Percentiles rank a stretch among this genome's conserved stretches.
Conservation (phyloP, 78 protist species). For the Speleostelium caveatum region DNA sequence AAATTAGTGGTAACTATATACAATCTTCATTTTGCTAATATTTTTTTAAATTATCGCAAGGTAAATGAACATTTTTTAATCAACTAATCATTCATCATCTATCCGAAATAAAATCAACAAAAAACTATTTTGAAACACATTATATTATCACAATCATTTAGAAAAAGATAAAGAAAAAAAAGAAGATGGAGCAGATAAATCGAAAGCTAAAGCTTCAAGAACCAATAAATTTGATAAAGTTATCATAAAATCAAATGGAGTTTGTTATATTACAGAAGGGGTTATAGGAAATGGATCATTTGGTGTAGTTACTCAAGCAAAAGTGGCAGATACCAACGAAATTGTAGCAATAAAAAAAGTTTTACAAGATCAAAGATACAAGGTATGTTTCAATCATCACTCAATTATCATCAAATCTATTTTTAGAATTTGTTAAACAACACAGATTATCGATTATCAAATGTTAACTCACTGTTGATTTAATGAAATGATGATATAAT, state of each 20-base stretch:
- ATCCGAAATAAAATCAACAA: too few species aligned
- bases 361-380: slow-evolving; percentile 98
- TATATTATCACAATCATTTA: background rate
- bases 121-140: too few species aligned
- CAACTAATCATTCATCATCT: too few species aligned
- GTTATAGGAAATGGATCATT: slow-evolving; percentile 99
- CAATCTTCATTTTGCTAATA: too few species aligned
- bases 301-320: slow-evolving; percentile 97
- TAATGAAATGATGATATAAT: too few species aligned
- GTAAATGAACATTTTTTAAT: too few species aligned
- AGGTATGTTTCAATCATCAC: slow-evolving; percentile 84
- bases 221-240: slow-evolving; percentile 70
- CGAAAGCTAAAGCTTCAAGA: slow-evolving; percentile 13
- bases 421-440: too few species aligned
- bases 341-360: slow-evolving; percentile 99
- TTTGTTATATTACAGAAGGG: slow-evolving; percentile 83
- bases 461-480: too few species aligned
- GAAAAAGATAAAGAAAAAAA: slow-evolving; percentile 3
- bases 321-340: slow-evolving; percentile 87
- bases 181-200: slow-evolving; percentile 1
- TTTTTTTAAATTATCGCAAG: too few species aligned
- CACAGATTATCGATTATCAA: too few species aligned
- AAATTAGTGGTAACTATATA: too few species aligned
- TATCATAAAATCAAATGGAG: slow-evolving; percentile 78
- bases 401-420: background rate